Base-by-base conservation (phyloP, 1,284 basidiomycete genomes). In the Coniophora puteana region DNA sequence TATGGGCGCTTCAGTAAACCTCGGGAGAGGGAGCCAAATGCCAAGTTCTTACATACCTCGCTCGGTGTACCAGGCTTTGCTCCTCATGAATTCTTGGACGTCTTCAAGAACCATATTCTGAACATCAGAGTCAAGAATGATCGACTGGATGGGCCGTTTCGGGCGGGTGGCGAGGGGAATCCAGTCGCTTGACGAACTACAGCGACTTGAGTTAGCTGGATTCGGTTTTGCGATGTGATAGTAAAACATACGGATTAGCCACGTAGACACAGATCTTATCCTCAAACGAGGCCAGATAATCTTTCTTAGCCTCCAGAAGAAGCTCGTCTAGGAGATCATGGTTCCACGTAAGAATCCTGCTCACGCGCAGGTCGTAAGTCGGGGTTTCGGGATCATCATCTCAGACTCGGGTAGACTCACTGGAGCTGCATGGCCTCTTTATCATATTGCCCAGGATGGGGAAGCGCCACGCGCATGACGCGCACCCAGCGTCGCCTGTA, bases 41-140 rank as follows among this genome's bases (percentile, higher is more conserved):
- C n/a, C n/a, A n/a, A n/a, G n/a, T n/a, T n/a, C n/a, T n/a, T 27
- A n/a, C 42, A 83, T 80, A 22, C 78, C 84, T 41, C 84, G 74
- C 11, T 76, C 74, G 4, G 70, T 54, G 47, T 88, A 88, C 85
- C 85, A 88, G 2, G 61, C 48, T 49, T 80, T 82, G 51, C 75
- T 83, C 4, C 59, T 57, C 43, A 87, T 60, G 50, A 89, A 88
- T 49, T 85, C 82, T 20, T 64, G 66, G 5, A 80, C 80, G 49
- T 89, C 85, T 8, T 79, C 68, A 8, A 87, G 51, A 0, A 89
- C 61, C 10, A 77, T 51, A 23, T 87, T 78, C 43, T 78, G 78
- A 41, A 83, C 65, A 0, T 80, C 80, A 8, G 74, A 74, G 40
- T 85, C 82, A 8, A 87, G 65, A 33, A 87, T 71, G 48, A 87